Base-by-base conservation (phyloP, 2,329 filamentous ascomycete genomes). In the Aureobasidium melanogenum region DNA sequence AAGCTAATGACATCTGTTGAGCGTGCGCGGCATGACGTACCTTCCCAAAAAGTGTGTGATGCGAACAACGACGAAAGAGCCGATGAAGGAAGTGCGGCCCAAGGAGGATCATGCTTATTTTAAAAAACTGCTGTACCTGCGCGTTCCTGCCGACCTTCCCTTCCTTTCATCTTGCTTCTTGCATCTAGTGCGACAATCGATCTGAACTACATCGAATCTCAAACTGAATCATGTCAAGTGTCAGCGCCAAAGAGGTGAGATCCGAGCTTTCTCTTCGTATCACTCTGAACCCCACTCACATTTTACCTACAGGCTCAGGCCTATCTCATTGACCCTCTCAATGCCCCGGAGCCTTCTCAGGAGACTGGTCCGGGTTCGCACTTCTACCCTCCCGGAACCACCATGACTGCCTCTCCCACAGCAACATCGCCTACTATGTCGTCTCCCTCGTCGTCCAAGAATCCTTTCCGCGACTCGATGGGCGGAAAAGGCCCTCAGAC, bases 301-400 rank as follows among this genome's bases (percentile, higher is more conserved):
- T 60, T 70, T 61, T 56, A 55, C 36, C 38, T 34, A 17, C 69
- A 89, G 87, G 85, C 86, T 46, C 77, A 80, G 58, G 81, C 83
- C 68, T 85, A 87, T 69, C 77, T 91, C 47, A 82, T 90, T 65
- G 85, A 88, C 67, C 88, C 88, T 65, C 76, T 91, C 64, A 84
- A 79, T 67, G 86, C 80, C 24, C 85, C 85, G 10, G 84, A 88
- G 64, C 87, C 87, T 15, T 83, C 79, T 63, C 82, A 87, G 64
- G 84, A 88, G 69, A 87, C 84, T 51, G 85, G 87, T 8, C 82
- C 82, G n/a, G 83, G 83, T 62, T 77, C 79, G 3, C 82, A 83
- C 64, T 82, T 84, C 68, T 73, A 58, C 15, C 48, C 62, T 34
- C 63, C 62, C n/a, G 32, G 43, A 10, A 19, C 44, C 32, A 26